Evolutionary conservation across 2,329 filamentous ascomycete genomes (phyloP).

Genomic region (Colletotrichum abscissum): DNA sequence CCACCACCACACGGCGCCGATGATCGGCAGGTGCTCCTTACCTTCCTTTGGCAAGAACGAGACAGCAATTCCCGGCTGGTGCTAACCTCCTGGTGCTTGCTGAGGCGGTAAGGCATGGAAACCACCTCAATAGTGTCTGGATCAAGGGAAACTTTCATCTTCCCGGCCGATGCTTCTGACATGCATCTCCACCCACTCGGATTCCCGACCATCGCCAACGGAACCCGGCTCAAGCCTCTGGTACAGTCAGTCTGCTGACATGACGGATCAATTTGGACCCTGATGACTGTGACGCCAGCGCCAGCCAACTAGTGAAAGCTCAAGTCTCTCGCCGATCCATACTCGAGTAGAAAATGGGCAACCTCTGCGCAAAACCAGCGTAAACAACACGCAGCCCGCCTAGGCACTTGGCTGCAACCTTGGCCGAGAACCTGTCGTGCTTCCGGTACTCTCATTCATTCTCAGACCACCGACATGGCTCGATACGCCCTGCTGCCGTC

Average conservation of each 20-base stretch:
- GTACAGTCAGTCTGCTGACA: neutral
- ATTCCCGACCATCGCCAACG: neutral
- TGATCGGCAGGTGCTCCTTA: slow-evolving; percentile 14
- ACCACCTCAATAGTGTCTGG: neutral
- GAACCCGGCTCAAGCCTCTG: neutral
- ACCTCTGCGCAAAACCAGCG: neutral
- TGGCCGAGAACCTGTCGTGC: neutral
- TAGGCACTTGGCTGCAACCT: slow-evolving; percentile 18
- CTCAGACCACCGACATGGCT: neutral
- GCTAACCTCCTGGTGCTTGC: neutral
- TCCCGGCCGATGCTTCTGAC: neutral
- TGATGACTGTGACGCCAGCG: slow-evolving; percentile 14
- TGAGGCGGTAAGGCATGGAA: neutral
- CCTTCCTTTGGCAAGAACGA: neutral
- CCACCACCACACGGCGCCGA: slow-evolving; percentile 4
- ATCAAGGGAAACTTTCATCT: slow-evolving; percentile 7
- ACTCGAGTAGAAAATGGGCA: neutral
- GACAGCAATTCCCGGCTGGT: neutral
- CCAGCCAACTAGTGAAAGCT: neutral
- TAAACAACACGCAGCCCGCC: neutral
- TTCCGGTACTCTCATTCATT: neutral
- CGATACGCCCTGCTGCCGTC: neutral
- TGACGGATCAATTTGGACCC: neutral
- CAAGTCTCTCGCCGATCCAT: slow-evolving; percentile 10
- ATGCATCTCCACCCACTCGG: neutral